Conservation (phyloP, 441 rosid genomes). For the Aquilaria agallochum region DNA sequence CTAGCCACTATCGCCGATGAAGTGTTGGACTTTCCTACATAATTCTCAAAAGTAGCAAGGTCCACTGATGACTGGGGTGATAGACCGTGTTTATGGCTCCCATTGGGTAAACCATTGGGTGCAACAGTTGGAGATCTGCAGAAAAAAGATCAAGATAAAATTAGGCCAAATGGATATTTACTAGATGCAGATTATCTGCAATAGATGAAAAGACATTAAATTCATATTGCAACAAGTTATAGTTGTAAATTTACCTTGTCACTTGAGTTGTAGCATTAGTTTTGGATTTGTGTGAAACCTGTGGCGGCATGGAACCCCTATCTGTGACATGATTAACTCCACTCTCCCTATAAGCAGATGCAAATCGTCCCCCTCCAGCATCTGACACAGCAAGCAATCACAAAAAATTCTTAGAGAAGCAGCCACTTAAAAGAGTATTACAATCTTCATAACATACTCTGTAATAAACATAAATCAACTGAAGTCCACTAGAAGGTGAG, state of each 20-base stretch:
- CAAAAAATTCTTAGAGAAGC: too few relatives aligned
- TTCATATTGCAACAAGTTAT: constrained; percentile 1
- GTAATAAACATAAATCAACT: too few relatives aligned
- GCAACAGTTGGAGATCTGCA: constrained; percentile 31
- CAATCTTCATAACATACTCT: too few relatives aligned
- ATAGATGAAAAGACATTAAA: constrained; percentile 4
- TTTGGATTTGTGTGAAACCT: constrained; percentile 33
- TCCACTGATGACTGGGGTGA: constrained; percentile 15
- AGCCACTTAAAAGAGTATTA: too few relatives aligned
- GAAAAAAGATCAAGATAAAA: constrained; percentile 1
- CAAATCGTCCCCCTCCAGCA: constrained; percentile 46
- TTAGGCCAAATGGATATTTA: neutral
- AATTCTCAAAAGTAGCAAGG: constrained; percentile 16
- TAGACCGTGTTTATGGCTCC: constrained; percentile 28
- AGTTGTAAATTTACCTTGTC: constrained; percentile 36
- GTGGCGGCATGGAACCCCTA: constrained; percentile 29
- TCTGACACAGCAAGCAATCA: constrained; percentile 19
- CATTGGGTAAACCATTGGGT: constrained; percentile 40
- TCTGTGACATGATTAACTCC: constrained; percentile 32
- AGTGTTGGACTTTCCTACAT: constrained; percentile 20
- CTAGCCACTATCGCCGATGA: constrained; percentile 13
- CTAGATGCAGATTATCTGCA: neutral
- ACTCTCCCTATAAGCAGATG: constrained; percentile 52
- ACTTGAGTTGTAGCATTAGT: constrained; percentile 25
- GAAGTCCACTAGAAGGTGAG: too few relatives aligned